Base-by-base conservation (phyloP, 768 basidiomycete genomes). In the Trametes cinnabarina region DNA sequence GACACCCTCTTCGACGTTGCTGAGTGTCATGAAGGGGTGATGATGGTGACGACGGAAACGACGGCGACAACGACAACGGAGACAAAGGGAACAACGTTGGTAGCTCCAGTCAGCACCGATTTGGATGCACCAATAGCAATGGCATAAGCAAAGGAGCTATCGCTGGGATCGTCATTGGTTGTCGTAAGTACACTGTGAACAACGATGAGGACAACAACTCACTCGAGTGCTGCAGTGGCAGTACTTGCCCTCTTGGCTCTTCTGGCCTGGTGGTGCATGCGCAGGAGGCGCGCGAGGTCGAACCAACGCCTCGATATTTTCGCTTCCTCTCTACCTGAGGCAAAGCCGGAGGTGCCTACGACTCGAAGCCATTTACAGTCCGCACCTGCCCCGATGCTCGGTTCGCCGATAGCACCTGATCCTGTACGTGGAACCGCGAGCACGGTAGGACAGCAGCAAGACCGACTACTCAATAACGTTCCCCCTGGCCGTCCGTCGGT, bases 161-260 rank as follows among this genome's bases (percentile, higher is more conserved):
- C 6, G 66, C 66, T 35, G 71, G 70, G 4, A 65, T 72, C 7
- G 66, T 66, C 4, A 57, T 72, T 26, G 68, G 65, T 2, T 55
- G 63, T 26, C 22, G 71, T 71, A 51, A 55, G 71, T 22, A 14
- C 15, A 23, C 28, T 17, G 10, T 22, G 3, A 20, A 1, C 22
- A 23, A 15, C 10, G 1, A 10, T n/a, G 10, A n/a, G 14, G 15
- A 39, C 23, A 10, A 26, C 3, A 8, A 39, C 61, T 52, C 61
- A 51, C n/a, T n/a, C 19, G 15, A 32, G 14, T 40, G 25, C 60
- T 22, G 32, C 28, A 44, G 47, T 65, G 25, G 23, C 63, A 7
- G 42, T 61, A 14, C 55, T 63, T 8, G n/a, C 60, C 4, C 41
- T 59, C 9, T 46, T 65, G 25, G 12, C 55, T 14, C 44, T 60